These are phyloP conservation scores for Nissolia schottii DNA, from an alignment of 306 rosid species.

Conservation along the genomic window DNA sequence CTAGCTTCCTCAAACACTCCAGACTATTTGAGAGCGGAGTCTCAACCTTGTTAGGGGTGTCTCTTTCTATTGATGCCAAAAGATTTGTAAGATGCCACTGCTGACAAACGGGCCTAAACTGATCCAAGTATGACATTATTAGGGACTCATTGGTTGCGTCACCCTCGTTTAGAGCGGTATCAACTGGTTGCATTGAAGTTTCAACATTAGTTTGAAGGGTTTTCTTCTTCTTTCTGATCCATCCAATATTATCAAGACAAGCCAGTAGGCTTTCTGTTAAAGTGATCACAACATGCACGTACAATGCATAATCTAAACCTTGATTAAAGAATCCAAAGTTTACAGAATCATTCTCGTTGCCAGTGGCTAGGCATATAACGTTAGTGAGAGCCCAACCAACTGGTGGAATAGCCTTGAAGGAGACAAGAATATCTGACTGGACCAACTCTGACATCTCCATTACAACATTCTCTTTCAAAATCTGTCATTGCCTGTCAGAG, in stretches of 20 bases:
- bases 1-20: slow-evolving; percentile 49
- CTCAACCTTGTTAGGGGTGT: slow-evolving; percentile 28
- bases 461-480: slow-evolving; percentile 64
- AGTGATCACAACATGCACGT: slow-evolving; percentile 53
- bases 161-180: slow-evolving; percentile 30
- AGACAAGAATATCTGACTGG: slow-evolving; percentile 37
- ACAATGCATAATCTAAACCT: slow-evolving; percentile 58
- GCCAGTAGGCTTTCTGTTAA: slow-evolving; percentile 62
- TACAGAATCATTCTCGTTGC: slow-evolving; percentile 42
- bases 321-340: slow-evolving; percentile 61
- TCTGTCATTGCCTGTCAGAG: slow-evolving; percentile 97
- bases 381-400: slow-evolving; percentile 95
- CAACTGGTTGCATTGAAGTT: slow-evolving; percentile 33
- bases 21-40: slow-evolving; percentile 30
- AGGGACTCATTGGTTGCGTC: slow-evolving; percentile 44
- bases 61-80: slow-evolving; percentile 44
- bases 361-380: slow-evolving; percentile 63
- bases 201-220: slow-evolving; percentile 36
- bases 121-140: slow-evolving; percentile 53
- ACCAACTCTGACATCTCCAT: slow-evolving; percentile 53
- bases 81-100: slow-evolving; percentile 89
- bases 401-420: slow-evolving; percentile 58
- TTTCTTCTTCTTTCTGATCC: slow-evolving; percentile 42
- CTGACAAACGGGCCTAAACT: slow-evolving; percentile 76
- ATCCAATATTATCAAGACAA: slow-evolving; percentile 53